Conservation (phyloP, 2,329 filamentous ascomycete species). For the Colletotrichum siamense region DNA sequence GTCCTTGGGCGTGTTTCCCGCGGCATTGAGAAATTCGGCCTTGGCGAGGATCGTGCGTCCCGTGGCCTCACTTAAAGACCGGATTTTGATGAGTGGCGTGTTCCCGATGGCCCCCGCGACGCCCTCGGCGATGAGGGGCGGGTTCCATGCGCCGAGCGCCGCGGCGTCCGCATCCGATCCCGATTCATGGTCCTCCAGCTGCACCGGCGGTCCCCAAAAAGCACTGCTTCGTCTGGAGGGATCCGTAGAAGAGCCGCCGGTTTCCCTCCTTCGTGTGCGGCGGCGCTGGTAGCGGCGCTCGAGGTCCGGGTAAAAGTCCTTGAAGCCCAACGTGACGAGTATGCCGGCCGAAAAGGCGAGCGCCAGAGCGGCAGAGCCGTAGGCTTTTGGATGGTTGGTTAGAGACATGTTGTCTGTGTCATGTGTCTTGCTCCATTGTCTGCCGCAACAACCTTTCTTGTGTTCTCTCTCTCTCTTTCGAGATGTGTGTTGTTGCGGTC, state of each 20-base stretch:
- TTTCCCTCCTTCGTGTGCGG: constrained; percentile 27
- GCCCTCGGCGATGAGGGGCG: constrained; percentile 67
- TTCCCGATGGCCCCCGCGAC: constrained; percentile 93
- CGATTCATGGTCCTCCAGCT: constrained; percentile 62
- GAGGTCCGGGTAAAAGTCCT: constrained; percentile 79
- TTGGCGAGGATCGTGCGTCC: constrained; percentile 92
- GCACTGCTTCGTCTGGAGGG: constrained; percentile 45
- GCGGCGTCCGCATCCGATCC: constrained; percentile 25
- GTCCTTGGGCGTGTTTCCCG: constrained; percentile 93
- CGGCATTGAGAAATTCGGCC: constrained; percentile 95
- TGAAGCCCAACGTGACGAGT: constrained; percentile 76
- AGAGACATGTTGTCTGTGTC: constrained; percentile 55
- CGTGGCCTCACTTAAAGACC: constrained; percentile 83
- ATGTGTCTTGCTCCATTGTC: constrained; percentile 12
- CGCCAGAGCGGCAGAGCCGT: constrained; percentile 69
- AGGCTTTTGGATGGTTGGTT: constrained; percentile 65
- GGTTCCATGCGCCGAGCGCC: constrained; percentile 26
- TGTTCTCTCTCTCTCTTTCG: not conserved
- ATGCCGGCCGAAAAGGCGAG: constrained; percentile 81
- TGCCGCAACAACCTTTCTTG: not conserved
- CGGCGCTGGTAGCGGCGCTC: constrained; percentile 66
- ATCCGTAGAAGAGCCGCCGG: constrained; percentile 13
- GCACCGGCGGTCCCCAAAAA: constrained; percentile 53
- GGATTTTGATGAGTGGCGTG: constrained; percentile 87
- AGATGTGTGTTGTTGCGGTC: not conserved